Evolutionary conservation across 2,329 filamentous ascomycete genomes (phyloP).

Genomic region (Penicillium griseofulvum): DNA sequence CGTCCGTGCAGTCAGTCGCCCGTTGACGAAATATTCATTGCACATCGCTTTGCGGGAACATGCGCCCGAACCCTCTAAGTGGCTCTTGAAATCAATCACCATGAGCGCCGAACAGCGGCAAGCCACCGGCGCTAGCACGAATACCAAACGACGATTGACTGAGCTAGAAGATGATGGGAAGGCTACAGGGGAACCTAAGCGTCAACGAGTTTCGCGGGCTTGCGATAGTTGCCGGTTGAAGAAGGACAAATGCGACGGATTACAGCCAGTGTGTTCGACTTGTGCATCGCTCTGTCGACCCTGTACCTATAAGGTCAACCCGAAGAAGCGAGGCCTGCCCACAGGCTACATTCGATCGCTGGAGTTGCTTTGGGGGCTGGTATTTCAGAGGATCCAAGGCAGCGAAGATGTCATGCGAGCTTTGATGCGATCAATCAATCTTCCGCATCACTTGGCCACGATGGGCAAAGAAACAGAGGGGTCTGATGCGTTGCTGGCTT

Average conservation of each 20-base stretch:
- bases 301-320: conserved; percentile 70
- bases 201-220: conserved; percentile 65
- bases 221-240: conserved; percentile 67
- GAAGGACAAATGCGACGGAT: conserved; percentile 71
- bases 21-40: conserved; percentile 33
- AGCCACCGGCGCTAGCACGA: conserved; percentile 28
- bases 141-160: conserved; percentile 31
- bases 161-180: conserved; percentile 32
- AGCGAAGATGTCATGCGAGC: conserved; percentile 58
- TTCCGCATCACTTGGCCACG: conserved; percentile 34
- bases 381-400: conserved; percentile 61
- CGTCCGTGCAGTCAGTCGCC: conserved; percentile 16
- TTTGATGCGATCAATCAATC: conserved; percentile 51
- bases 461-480: conserved; percentile 45
- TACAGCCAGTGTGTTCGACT: conserved; percentile 64
- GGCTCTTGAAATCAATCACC: conserved; percentile 27
- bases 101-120: conserved; percentile 36
- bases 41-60: conserved; percentile 26
- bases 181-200: conserved; percentile 48
- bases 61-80: conserved; percentile 27
- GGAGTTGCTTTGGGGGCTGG: conserved; percentile 65
- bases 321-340: conserved; percentile 74
- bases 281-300: conserved; percentile 62
- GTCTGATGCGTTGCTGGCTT: conserved; percentile 58
- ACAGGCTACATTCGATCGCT: conserved; percentile 76